phyloP scores from a whole-genome alignment of 1,284 basidiomycete genomes.

The Rhodotorula glutinis region DNA sequence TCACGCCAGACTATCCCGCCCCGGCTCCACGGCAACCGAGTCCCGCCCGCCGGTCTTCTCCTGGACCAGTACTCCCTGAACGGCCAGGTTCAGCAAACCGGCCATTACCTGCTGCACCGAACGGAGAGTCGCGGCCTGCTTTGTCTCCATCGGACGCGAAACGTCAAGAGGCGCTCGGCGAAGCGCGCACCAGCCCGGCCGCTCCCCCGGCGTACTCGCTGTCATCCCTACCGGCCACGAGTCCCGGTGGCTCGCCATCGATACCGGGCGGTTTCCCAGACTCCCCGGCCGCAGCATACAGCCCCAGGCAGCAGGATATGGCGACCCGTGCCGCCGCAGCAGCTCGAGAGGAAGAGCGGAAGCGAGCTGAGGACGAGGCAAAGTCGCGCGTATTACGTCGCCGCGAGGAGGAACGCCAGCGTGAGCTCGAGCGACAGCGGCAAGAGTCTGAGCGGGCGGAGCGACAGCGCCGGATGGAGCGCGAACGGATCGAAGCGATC shows the following conservation, averaged over 20 bases:
- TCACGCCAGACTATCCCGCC: too few species aligned
- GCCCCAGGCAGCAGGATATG: too few species aligned
- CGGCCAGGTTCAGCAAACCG: neutral
- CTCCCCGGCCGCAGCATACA: neutral
- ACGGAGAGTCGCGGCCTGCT: neutral
- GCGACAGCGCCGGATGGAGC: constrained; percentile 6
- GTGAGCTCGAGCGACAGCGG: neutral
- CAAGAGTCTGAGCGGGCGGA: neutral
- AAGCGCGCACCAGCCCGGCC: neutral
- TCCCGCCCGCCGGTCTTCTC: neutral
- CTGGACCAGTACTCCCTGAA: neutral
- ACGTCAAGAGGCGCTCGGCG: neutral
- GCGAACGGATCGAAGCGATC: constrained; percentile 10
- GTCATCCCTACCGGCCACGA: neutral
- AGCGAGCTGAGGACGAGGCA: neutral
- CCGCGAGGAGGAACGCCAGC: neutral
- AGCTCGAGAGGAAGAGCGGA: neutral
- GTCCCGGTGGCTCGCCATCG: neutral
- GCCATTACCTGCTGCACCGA: constrained; percentile 14
- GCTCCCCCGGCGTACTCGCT: neutral
- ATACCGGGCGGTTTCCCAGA: neutral
- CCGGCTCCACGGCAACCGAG: too few species aligned
- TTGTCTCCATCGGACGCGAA: neutral
- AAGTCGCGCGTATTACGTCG: neutral
- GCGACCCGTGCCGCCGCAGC: too few species aligned